Evolutionary conservation across 2,329 filamentous ascomycete genomes (phyloP).

Genomic region (Fusarium sp.): DNA sequence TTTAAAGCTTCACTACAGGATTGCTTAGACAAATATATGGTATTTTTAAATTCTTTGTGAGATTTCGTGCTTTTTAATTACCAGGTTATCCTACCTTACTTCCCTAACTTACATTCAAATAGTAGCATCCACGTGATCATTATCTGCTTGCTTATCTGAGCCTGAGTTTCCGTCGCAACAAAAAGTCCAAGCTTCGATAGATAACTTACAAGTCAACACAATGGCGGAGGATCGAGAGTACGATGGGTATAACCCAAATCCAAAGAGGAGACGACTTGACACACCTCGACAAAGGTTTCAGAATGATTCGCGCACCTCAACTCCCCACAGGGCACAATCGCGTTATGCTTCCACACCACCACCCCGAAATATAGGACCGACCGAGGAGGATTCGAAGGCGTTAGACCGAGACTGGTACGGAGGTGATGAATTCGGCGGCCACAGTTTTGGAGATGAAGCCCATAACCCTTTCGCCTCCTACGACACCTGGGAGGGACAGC

Average conservation of each 20-base stretch:
- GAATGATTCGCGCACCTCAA: constrained; percentile 47
- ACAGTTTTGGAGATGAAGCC: constrained; percentile 89
- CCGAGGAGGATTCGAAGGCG: constrained; percentile 75
- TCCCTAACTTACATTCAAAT: background rate
- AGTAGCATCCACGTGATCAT: background rate
- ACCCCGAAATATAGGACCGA: constrained; percentile 57
- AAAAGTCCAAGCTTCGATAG: background rate
- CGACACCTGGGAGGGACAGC: constrained; percentile 77
- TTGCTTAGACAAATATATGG: background rate
- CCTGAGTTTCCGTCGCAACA: background rate
- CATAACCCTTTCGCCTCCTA: constrained; percentile 90
- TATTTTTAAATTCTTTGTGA: background rate
- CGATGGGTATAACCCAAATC: constrained; percentile 51
- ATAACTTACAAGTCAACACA: constrained; percentile 6
- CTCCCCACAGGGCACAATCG: constrained; percentile 46
- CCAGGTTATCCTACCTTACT: background rate
- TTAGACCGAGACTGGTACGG: constrained; percentile 94
- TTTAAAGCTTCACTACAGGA: too few species aligned
- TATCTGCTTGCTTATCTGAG: background rate
- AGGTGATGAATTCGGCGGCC: constrained; percentile 81
- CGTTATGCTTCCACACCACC: constrained; percentile 54
- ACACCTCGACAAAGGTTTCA: constrained; percentile 43
- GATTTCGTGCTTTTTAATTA: background rate
- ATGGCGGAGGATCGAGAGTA: constrained; percentile 52
- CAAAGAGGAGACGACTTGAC: constrained; percentile 52